Conservation (phyloP, 345 rosid genomes). For the Salix exigua region DNA sequence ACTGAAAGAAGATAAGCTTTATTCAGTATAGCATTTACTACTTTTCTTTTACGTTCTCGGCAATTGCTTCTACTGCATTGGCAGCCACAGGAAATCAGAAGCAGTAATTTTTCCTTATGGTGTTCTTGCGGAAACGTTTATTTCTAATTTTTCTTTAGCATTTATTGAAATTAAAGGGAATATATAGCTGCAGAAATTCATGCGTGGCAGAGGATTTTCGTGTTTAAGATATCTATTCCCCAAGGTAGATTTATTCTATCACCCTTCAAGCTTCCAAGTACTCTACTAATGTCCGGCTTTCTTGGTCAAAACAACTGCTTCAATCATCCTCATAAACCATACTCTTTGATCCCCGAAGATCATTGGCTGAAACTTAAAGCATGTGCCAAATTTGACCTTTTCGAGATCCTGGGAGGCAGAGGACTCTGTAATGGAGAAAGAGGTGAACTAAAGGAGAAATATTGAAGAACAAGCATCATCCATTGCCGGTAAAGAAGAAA, state of each 20-base stretch:
- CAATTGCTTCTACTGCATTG: constrained; percentile 12
- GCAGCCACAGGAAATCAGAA: too few relatives aligned
- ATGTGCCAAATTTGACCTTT: constrained; percentile 57
- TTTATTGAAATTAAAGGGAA: too few relatives aligned
- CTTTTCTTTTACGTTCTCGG: constrained; percentile 41
- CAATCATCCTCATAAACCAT: constrained; percentile 28
- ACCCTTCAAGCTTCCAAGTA: constrained; percentile 39
- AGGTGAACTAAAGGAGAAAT: constrained; percentile 42
- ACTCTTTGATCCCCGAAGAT: constrained; percentile 28
- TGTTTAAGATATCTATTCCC: too few relatives aligned
- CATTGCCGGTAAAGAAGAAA: neutral
- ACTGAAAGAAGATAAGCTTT: constrained; percentile 53
- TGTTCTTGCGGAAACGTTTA: too few relatives aligned
- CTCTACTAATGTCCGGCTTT: constrained; percentile 39
- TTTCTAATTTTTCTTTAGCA: too few relatives aligned
- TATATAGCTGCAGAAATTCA: too few relatives aligned
- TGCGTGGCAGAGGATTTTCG: too few relatives aligned
- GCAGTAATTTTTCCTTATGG: too few relatives aligned
- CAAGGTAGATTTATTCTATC: constrained; percentile 24
- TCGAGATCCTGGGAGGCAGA: constrained; percentile 78
- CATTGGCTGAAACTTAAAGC: constrained; percentile 2
- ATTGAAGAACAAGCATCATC: constrained; percentile 23
- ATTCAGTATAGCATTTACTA: constrained; percentile 46
- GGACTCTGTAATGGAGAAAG: constrained; percentile 78
- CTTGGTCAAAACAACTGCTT: constrained; percentile 32